These are phyloP conservation scores for Phytophthora pinifolia DNA, from an alignment of 352 stramenopile species.

Conservation along the genomic window DNA sequence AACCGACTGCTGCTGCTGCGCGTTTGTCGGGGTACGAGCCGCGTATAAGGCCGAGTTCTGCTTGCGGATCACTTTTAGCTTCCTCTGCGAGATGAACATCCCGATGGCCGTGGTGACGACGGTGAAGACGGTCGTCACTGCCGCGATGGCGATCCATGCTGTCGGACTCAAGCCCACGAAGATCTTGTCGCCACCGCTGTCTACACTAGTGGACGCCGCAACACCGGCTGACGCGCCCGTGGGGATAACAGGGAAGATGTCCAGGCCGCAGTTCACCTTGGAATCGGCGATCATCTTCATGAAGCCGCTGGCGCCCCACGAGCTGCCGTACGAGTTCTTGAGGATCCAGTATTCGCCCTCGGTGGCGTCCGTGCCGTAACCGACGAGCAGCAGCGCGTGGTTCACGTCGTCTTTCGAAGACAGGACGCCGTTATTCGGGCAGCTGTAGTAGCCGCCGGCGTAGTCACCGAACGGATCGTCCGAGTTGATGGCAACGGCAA, in stretches of 20 bases:
- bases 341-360: constrained; percentile 80
- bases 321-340: constrained; percentile 80
- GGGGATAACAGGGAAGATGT: constrained; percentile 77
- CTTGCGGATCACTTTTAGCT: constrained; percentile 47
- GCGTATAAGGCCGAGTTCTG: constrained; percentile 48
- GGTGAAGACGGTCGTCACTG: constrained; percentile 48
- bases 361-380: constrained; percentile 60
- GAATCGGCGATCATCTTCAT: constrained; percentile 65
- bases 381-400: constrained; percentile 73
- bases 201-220: constrained; percentile 41
- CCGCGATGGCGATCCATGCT: constrained; percentile 63
- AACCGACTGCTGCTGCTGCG: constrained; percentile 5
- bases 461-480: constrained; percentile 75
- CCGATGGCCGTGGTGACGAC: constrained; percentile 52
- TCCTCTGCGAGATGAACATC: constrained; percentile 45
- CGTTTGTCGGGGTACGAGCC: constrained; percentile 24
- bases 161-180: constrained; percentile 56
- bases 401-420: constrained; percentile 74
- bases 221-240: constrained; percentile 50
- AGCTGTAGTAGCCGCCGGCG: constrained; percentile 65
- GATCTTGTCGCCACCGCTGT: constrained; percentile 62
- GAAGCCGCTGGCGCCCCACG: constrained; percentile 67
- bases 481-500: constrained; percentile 79
- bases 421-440: constrained; percentile 60
- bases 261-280: constrained; percentile 78